Percentiles rank a stretch among this genome's conserved stretches.
These are phyloP conservation scores for Naegleria gruberi DNA, from an alignment of 208 protist species.

Conservation along the genomic window DNA sequence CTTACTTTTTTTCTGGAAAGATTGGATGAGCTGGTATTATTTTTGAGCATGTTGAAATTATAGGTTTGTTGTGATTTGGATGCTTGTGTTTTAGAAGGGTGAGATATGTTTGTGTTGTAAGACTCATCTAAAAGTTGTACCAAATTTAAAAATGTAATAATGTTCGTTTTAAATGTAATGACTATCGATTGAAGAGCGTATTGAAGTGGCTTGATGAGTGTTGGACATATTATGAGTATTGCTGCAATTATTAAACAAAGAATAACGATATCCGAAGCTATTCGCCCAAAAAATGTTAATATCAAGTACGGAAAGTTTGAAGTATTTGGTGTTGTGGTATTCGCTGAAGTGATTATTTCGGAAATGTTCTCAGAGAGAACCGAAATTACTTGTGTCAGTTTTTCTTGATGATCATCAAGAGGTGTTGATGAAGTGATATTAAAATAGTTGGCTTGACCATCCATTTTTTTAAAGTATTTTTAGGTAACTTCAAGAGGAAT, in stretches of 20 bases:
- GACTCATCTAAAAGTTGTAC: background rate
- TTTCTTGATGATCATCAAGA: too few species aligned
- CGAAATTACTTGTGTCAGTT: too few species aligned
- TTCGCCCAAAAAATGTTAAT: background rate
- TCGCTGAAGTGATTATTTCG: too few species aligned
- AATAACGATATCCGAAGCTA: background rate
- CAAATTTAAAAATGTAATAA: background rate
- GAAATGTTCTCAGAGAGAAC: too few species aligned
- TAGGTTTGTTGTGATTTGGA: background rate
- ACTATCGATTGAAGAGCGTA: background rate
- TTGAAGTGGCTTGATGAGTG: background rate
- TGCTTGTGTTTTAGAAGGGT: background rate
- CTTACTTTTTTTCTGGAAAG: background rate
- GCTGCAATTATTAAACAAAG: background rate
- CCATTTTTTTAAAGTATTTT: background rate
- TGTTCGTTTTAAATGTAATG: background rate
- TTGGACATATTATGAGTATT: background rate
- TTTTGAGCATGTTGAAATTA: background rate
- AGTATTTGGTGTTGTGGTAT: background rate
- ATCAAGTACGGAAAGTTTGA: background rate
- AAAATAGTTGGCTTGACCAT: background rate
- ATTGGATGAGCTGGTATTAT: background rate
- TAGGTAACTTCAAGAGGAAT: too few species aligned
- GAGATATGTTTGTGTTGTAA: background rate
- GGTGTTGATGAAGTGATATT: too few species aligned